Percentiles rank a stretch among this genome's conserved stretches.
Evolutionary conservation across 257 asterid genomes (phyloP).

Genomic region (Craterostigma plantagineum): DNA sequence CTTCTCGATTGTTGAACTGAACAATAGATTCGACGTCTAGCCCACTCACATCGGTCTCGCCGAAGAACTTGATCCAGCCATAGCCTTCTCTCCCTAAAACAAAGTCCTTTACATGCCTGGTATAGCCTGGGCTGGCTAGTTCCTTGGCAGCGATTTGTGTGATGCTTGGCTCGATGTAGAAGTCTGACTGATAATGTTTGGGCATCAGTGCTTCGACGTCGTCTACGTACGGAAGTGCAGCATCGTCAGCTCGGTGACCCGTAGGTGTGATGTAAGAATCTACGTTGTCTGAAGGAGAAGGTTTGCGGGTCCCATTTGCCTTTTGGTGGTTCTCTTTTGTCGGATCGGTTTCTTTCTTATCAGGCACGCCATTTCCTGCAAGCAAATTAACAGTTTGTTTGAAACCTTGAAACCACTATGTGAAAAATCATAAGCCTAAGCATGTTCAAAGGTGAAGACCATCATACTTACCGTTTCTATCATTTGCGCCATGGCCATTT

Average conservation of each 20-base stretch:
- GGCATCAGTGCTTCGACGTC: slow-evolving; percentile 94
- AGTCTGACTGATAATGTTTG: slow-evolving; percentile 74
- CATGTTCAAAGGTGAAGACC: no score
- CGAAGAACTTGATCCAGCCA: slow-evolving; percentile 72
- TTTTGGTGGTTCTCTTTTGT: slow-evolving; percentile 15
- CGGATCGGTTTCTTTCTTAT: no score
- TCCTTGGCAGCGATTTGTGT: slow-evolving; percentile 89
- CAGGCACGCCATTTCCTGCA: no score
- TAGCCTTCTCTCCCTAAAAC: slow-evolving; percentile 54
- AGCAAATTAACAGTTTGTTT: no score
- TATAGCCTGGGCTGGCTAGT: slow-evolving; percentile 50
- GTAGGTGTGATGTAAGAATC: slow-evolving; percentile 58
- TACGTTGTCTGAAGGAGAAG: slow-evolving; percentile 22
- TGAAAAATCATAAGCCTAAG: no score
- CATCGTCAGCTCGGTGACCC: slow-evolving; percentile 98
- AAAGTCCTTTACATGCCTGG: slow-evolving; percentile 56
- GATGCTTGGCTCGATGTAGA: slow-evolving; percentile 72
- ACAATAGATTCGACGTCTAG: slow-evolving; percentile 62
- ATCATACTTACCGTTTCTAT: no score
- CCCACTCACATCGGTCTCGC: slow-evolving; percentile 63
- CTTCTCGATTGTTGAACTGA: slow-evolving; percentile 47
- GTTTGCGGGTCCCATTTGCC: slow-evolving; percentile 27
- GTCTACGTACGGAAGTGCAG: slow-evolving; percentile 84
- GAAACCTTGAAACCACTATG: no score
- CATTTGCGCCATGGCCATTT: no score